Conservation (phyloP, 1,284 basidiomycete genomes). For the Malassezia arunalokei region DNA sequence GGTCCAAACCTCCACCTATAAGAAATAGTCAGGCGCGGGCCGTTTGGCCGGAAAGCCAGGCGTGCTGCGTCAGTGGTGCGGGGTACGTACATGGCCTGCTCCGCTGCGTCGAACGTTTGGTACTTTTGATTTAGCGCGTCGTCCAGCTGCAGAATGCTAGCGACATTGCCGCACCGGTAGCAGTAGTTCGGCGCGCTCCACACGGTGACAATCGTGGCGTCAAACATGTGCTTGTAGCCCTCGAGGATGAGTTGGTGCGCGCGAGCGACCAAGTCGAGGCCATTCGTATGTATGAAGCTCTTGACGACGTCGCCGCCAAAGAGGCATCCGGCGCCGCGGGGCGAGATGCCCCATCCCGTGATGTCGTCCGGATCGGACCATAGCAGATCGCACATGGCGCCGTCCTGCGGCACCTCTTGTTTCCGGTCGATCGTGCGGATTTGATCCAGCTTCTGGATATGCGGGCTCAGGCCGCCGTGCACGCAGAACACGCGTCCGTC, state of each 20-base stretch:
- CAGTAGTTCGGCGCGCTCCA: constrained; percentile 99
- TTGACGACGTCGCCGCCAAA: constrained; percentile 89
- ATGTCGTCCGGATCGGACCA: constrained; percentile 91
- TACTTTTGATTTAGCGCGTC: constrained; percentile 43
- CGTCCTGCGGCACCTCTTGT: constrained; percentile 98
- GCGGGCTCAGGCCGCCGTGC: constrained; percentile 71
- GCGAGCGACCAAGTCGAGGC: constrained; percentile 84
- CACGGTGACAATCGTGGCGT: constrained; percentile 86
- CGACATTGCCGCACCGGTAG: constrained; percentile 52
- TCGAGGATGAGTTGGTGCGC: constrained; percentile 96
- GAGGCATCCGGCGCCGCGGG: constrained; percentile 84
- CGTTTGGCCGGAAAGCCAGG: constrained; percentile 38
- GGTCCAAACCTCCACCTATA: constrained; percentile 13
- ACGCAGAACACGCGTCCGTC: constrained; percentile 86
- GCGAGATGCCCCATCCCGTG: constrained; percentile 69
- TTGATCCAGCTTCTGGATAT: constrained; percentile 50
- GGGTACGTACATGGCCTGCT: constrained; percentile 17
- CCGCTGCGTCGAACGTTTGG: constrained; percentile 37
- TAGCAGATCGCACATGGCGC: constrained; percentile 92
- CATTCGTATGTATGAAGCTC: constrained; percentile 76
- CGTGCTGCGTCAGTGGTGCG: constrained; percentile 9
- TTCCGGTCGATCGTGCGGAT: constrained; percentile 90
- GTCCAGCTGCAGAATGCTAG: constrained; percentile 39
- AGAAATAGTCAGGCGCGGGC: constrained; percentile 38
- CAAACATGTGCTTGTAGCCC: constrained; percentile 97